These are phyloP conservation scores for Tricholoma saponaceum DNA, from an alignment of 768 basidiomycete genomes.

Conservation along the genomic window DNA sequence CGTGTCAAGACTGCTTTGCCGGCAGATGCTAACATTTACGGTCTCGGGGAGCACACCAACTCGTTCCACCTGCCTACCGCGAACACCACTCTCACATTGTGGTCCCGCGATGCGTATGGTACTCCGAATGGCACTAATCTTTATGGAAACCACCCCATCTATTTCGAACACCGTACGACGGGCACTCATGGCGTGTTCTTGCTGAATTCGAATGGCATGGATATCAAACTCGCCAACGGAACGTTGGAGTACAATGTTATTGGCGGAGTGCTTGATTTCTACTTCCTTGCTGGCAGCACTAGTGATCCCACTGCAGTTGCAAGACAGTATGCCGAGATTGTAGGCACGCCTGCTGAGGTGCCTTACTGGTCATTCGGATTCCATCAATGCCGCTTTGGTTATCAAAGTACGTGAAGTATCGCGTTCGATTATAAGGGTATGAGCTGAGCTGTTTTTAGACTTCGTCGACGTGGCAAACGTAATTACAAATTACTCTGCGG, in stretches of 20 bases:
- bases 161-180: slow-evolving; percentile 63
- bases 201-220: slow-evolving; percentile 73
- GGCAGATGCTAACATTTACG: slow-evolving; percentile 64
- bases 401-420: slow-evolving; percentile 37
- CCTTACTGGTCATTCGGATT: slow-evolving; percentile 74
- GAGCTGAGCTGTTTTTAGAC: slow-evolving; percentile 32
- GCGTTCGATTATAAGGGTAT: not conserved
- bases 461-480: slow-evolving; percentile 60
- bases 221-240: slow-evolving; percentile 58
- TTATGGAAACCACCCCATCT: slow-evolving; percentile 73
- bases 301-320: slow-evolving; percentile 54
- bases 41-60: slow-evolving; percentile 72
- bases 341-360: slow-evolving; percentile 64
- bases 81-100: slow-evolving; percentile 48
- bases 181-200: slow-evolving; percentile 71
- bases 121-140: slow-evolving; percentile 56
- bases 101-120: slow-evolving; percentile 65
- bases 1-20: slow-evolving; percentile 66
- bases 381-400: slow-evolving; percentile 73
- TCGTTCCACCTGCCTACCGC: slow-evolving; percentile 52
- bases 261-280: slow-evolving; percentile 74
- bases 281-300: slow-evolving; percentile 69
- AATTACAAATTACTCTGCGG: slow-evolving; percentile 55
- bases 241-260: slow-evolving; percentile 73
- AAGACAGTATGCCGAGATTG: slow-evolving; percentile 65